phyloP scores from a whole-genome alignment of 805 yeast genomes.

The Crinitomyces ghanaensis region DNA sequence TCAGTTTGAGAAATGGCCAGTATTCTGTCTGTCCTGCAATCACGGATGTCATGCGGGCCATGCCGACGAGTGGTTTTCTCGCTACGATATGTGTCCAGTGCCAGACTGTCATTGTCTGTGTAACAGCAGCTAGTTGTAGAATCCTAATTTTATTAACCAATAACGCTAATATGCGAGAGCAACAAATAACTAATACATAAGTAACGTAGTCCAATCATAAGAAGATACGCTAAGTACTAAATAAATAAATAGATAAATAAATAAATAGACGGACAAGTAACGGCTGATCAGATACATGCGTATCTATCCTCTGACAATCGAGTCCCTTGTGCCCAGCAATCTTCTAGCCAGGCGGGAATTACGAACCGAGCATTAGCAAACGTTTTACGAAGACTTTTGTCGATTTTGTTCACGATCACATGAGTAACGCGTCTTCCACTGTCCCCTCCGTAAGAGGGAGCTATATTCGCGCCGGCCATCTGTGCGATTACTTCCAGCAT shows the following conservation, averaged over 20 bases:
- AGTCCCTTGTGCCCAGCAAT: slow-evolving; percentile 24
- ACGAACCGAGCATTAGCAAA: slow-evolving; percentile 28
- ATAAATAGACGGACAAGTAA: too few relatives aligned
- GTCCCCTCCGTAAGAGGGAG: too few relatives aligned
- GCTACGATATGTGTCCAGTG: slow-evolving; percentile 82
- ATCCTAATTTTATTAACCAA: too few relatives aligned
- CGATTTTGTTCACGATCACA: slow-evolving; percentile 6
- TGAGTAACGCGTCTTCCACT: too few relatives aligned
- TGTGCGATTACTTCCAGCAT: too few relatives aligned
- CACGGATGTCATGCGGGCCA: slow-evolving; percentile 95
- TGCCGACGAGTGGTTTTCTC: slow-evolving; percentile 91
- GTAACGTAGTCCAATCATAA: too few relatives aligned
- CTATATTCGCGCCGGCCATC: too few relatives aligned
- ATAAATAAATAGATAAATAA: too few relatives aligned
- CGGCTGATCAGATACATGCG: background rate
- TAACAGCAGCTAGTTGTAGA: slow-evolving; percentile 28
- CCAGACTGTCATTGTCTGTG: slow-evolving; percentile 87
- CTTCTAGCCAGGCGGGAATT: slow-evolving; percentile 27
- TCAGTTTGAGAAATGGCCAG: slow-evolving; percentile 70
- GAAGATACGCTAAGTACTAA: too few relatives aligned
- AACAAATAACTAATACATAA: too few relatives aligned
- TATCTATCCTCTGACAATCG: slow-evolving; percentile 17
- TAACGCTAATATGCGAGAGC: too few relatives aligned
- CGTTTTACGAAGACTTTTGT: too few relatives aligned
- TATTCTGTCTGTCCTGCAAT: slow-evolving; percentile 80